Evolutionary conservation across 2,329 filamentous ascomycete species (phyloP).

Genomic region (Diaporthe ilicicola): DNA sequence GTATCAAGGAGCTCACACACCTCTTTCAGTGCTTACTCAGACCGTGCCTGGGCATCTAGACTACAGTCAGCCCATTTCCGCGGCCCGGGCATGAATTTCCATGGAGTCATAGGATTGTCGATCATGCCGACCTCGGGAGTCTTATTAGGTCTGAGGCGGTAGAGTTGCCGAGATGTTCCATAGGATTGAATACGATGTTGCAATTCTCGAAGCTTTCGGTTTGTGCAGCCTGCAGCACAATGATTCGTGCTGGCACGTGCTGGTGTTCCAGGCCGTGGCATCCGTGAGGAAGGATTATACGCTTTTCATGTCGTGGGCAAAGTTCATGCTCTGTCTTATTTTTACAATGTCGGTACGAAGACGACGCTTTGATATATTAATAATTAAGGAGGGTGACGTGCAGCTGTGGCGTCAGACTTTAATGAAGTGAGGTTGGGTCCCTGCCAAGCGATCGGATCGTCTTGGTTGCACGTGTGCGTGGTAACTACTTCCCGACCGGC

Average conservation of each 20-base stretch:
- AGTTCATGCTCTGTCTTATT: background rate
- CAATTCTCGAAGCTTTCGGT: background rate
- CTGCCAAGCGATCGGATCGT: constrained; percentile 17
- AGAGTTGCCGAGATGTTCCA: background rate
- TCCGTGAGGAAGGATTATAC: background rate
- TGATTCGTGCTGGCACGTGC: background rate
- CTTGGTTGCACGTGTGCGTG: background rate
- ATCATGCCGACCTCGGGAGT: constrained; percentile 10
- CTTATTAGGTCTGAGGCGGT: background rate
- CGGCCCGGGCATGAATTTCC: background rate
- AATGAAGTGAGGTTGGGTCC: background rate
- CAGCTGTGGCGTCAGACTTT: background rate
- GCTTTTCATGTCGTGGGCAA: background rate
- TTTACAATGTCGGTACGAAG: background rate
- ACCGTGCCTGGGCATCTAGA: constrained; percentile 4
- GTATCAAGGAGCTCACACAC: background rate
- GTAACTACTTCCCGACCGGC: background rate
- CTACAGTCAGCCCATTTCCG: background rate
- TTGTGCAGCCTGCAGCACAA: background rate
- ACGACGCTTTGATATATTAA: background rate
- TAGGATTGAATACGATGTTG: constrained; percentile 1
- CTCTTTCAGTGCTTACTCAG: constrained; percentile 9
- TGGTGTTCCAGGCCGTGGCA: background rate
- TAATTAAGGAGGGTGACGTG: background rate
- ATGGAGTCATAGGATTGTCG: background rate